Percentiles rank a stretch among this genome's conserved stretches.
Conservation (phyloP, 2,329 filamentous ascomycete genomes). For the Sarocladium oryzae region DNA sequence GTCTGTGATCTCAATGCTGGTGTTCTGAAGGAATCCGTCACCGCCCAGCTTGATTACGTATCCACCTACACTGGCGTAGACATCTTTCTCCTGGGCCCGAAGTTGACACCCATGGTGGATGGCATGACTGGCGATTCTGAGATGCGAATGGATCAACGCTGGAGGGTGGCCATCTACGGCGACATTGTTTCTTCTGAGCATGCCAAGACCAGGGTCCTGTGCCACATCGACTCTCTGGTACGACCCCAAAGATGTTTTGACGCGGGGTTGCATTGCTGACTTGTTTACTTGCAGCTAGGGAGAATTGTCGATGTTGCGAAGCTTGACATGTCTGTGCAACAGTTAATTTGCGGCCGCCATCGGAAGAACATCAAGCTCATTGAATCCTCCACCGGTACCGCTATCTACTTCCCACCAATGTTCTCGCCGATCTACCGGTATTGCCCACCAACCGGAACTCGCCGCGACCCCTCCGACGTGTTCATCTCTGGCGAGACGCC, state of each 20-base stretch:
- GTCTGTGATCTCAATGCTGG: slow-evolving; percentile 68
- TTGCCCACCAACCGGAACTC: slow-evolving; percentile 71
- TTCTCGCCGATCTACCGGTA: slow-evolving; percentile 92
- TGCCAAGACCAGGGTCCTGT: slow-evolving; percentile 90
- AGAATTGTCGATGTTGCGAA: slow-evolving; percentile 72
- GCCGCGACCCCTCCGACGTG: slow-evolving; percentile 81
- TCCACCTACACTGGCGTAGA: slow-evolving; percentile 88
- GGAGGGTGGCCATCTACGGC: slow-evolving; percentile 89
- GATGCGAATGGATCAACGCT: slow-evolving; percentile 80
- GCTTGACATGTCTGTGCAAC: slow-evolving; percentile 82
- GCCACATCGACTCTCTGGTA: slow-evolving; percentile 95
- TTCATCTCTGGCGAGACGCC: slow-evolving; percentile 89
- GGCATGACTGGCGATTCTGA: slow-evolving; percentile 71
- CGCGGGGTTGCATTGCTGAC: slow-evolving; percentile 14
- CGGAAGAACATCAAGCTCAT: slow-evolving; percentile 98
- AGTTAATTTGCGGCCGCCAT: slow-evolving; percentile 84
- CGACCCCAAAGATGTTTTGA: slow-evolving; percentile 9
- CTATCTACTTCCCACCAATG: slow-evolving; percentile 94
- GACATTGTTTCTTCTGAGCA: slow-evolving; percentile 94
- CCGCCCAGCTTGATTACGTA: slow-evolving; percentile 80
- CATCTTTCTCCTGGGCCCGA: slow-evolving; percentile 91
- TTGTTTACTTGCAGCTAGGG: slow-evolving; percentile 48
- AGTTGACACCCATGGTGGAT: slow-evolving; percentile 71
- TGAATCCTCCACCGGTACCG: slow-evolving; percentile 89
- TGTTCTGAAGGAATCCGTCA: slow-evolving; percentile 67